Conservation (phyloP, 805 yeast genomes). For the Dipodascopsis uninucleata region DNA sequence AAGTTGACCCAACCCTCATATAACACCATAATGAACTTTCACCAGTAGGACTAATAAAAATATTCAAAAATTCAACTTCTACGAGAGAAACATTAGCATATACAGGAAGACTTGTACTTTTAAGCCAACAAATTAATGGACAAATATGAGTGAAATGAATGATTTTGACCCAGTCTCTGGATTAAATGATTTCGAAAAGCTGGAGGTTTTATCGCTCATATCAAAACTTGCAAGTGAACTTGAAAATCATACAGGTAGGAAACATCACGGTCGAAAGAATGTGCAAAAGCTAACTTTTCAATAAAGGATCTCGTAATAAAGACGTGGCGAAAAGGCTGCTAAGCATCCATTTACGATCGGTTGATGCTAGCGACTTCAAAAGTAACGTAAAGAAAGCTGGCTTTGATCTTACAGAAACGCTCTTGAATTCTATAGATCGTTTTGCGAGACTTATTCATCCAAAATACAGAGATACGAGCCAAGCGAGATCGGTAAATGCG, state of each 20-base stretch:
- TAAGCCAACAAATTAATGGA: no score
- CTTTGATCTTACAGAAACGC: conserved; percentile 40
- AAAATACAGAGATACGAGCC: conserved; percentile 21
- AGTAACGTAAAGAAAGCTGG: conserved; percentile 43
- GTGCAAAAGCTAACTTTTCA: not conserved
- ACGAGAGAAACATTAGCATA: no score
- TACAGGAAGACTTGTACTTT: no score
- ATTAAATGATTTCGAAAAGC: conserved; percentile 34
- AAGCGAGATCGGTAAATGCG: not conserved
- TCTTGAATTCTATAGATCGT: conserved; percentile 33
- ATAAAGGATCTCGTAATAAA: conserved; percentile 41
- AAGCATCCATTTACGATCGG: conserved; percentile 39
- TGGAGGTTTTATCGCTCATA: conserved; percentile 36
- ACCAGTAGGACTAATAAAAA: no score
- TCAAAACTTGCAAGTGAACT: conserved; percentile 37
- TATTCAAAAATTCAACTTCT: no score
- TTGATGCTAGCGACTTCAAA: conserved; percentile 38
- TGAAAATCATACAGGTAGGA: conserved; percentile 32
- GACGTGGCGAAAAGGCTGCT: conserved; percentile 48
- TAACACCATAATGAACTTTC: no score
- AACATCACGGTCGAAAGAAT: not conserved
- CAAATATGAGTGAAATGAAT: no score
- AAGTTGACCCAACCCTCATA: no score
- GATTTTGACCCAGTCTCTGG: no score
- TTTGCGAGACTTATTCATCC: conserved; percentile 37